Percentiles rank a stretch among this genome's conserved stretches.
Conservation (phyloP, 108 stramenopile species). For the Fragilaria radians region DNA sequence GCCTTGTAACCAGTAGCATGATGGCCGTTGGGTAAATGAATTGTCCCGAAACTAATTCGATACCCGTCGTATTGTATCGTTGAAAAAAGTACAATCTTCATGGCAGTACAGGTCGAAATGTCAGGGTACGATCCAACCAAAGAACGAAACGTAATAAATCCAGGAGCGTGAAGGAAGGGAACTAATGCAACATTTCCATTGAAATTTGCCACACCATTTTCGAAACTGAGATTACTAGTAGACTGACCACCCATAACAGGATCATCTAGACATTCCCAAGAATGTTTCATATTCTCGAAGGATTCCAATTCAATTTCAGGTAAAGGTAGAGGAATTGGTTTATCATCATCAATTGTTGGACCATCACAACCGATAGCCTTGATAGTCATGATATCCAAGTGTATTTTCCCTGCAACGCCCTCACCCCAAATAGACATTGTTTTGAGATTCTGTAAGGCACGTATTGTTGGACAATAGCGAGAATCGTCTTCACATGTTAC, state of each 20-base stretch:
- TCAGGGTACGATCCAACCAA: conserved; percentile 21
- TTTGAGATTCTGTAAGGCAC: conserved; percentile 25
- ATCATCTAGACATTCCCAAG: conserved; percentile 34
- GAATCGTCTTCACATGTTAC: conserved; percentile 25
- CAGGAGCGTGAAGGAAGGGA: conserved; percentile 37
- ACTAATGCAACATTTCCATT: conserved; percentile 29
- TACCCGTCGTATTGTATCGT: not conserved
- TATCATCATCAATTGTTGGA: not conserved
- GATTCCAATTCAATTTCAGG: conserved; percentile 21
- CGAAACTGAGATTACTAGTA: conserved; percentile 13
- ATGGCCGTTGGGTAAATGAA: not conserved
- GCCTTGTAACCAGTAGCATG: not conserved
- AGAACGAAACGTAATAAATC: conserved; percentile 30
- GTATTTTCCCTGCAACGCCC: conserved; percentile 32
- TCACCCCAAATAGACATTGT: conserved; percentile 51
- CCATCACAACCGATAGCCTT: conserved; percentile 26
- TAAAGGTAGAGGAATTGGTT: not conserved
- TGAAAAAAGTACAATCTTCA: conserved; percentile 7
- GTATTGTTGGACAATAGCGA: conserved; percentile 20
- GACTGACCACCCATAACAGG: conserved; percentile 51
- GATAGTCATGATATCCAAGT: conserved; percentile 27
- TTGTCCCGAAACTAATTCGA: not conserved
- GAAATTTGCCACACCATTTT: conserved; percentile 27
- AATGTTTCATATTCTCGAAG: conserved; percentile 19
- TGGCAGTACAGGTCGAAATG: conserved; percentile 22